Evolutionary conservation across 805 yeast genomes (phyloP), one percentile per base, ranked within the genome.

Genomic region (Metschnikowia similis): DNA sequence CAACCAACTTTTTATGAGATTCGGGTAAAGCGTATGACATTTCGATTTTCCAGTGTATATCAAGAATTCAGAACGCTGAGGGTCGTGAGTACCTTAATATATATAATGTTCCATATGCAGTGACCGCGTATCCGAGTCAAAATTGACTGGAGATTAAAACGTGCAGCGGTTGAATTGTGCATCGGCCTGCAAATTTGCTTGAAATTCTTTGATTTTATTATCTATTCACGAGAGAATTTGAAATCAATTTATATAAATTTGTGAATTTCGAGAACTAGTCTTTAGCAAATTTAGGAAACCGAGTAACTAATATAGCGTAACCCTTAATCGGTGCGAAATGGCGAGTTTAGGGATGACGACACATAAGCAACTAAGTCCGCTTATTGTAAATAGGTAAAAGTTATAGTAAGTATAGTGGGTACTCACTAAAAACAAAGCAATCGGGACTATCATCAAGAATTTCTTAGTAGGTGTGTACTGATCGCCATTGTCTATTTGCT

Each of bases 391-490:
- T 63, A 85, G 77, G 56, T 82, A 81, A 55, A 89, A 70, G 65
- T 89, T 92, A 69, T 90, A 92, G 63, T 83, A 84, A 14, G 96
- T 81, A 66, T 91, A 94, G 66, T 92, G 98, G 1, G 97, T 91
- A 47, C 94, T 83, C 32, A 89, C 76, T 57, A 92, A 75, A 60
- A 92, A 92, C 61, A 94, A 75, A 7, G 82, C 84, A 55, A 94
- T 87, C 28, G 99, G 99, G n/a, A 94, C 97, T 45, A 88, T 83
- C 72, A 92, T 80, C 56, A 92, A 74, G 64, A 90, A 92, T 69
- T 92, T 92, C 75, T 94, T 91, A 35, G 96, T 84, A 10, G 99
- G 99, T 0, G 99, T 94, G 66, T 91, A 92, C 67, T 90, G 96
- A 64, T 90, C 97, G 51, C 98, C 99, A 61, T 91, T 84, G 66